Percentiles rank a stretch among this genome's conserved stretches.
phyloP scores from a whole-genome alignment of 371 early-diverging fungal species.

The Cokeromyces recurvatus region DNA sequence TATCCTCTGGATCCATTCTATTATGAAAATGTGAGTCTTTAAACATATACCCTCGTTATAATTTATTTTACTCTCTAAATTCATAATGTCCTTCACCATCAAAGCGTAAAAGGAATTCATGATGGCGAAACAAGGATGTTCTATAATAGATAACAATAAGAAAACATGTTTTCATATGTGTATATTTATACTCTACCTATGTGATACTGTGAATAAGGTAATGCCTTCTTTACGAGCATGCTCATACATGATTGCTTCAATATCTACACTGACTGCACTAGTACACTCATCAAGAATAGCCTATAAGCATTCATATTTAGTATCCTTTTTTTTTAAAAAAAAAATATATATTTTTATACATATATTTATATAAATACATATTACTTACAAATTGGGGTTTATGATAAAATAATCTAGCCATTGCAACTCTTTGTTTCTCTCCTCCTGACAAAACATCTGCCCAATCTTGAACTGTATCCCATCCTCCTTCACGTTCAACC shows the following conservation, averaged over 20 bases:
- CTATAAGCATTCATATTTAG: no score
- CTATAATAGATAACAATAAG: no score
- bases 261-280: conserved; percentile 79
- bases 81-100: conserved; percentile 83
- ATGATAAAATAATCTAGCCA: conserved; percentile 86
- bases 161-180: no score
- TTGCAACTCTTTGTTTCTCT: conserved; percentile 80
- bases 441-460: conserved; percentile 80
- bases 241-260: conserved; percentile 82
- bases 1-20: conserved; percentile 55
- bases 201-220: conserved; percentile 82
- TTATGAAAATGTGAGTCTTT: not conserved
- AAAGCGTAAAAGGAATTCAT: conserved; percentile 74
- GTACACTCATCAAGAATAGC: conserved; percentile 88
- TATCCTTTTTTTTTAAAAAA: no score
- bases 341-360: no score
- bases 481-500: conserved; percentile 81
- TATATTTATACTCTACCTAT: conserved; percentile 58
- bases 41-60: no score
- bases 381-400: conserved; percentile 69
- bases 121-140: conserved; percentile 62
- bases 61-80: conserved; percentile 48
- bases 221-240: conserved; percentile 77
- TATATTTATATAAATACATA: not conserved
- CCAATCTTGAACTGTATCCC: conserved; percentile 83